Conservation (phyloP, 1,284 basidiomycete genomes). For the Ganoderma leucocontextum region DNA sequence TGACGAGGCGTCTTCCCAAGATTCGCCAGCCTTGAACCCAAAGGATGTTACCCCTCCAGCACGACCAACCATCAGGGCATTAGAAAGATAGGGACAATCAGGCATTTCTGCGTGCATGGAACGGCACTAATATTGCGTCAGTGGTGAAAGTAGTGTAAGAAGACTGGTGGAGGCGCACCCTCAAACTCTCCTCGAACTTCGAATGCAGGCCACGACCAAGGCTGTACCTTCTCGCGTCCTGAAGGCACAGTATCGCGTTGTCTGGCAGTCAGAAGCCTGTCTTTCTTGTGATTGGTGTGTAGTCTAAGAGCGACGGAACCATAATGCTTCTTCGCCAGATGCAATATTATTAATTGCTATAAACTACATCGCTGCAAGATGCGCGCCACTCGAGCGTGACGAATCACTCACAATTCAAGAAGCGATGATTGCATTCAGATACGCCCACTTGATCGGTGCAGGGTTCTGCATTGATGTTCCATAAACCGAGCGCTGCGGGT, state of each 20-base stretch:
- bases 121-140: neutral
- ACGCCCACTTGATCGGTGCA: neutral
- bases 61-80: neutral
- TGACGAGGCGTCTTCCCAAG: neutral
- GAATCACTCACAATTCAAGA: neutral
- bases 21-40: neutral
- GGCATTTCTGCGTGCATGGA: neutral
- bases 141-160: neutral
- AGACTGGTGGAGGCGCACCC: neutral
- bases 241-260: neutral
- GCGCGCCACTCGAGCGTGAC: neutral
- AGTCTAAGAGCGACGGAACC: neutral
- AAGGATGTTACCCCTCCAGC: neutral
- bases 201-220: neutral
- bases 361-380: neutral
- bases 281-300: neutral
- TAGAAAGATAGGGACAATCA: neutral
- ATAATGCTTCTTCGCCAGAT: neutral
- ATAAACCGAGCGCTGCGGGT: neutral
- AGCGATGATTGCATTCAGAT: neutral
- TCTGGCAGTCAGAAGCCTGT: neutral
- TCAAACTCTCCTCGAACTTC: slow-evolving; percentile 1
- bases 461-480: neutral
- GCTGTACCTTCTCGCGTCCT: slow-evolving; percentile 1
- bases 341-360: neutral